Evolutionary conservation across 1,284 basidiomycete species (phyloP).

Genomic region (Melampsora americana): DNA sequence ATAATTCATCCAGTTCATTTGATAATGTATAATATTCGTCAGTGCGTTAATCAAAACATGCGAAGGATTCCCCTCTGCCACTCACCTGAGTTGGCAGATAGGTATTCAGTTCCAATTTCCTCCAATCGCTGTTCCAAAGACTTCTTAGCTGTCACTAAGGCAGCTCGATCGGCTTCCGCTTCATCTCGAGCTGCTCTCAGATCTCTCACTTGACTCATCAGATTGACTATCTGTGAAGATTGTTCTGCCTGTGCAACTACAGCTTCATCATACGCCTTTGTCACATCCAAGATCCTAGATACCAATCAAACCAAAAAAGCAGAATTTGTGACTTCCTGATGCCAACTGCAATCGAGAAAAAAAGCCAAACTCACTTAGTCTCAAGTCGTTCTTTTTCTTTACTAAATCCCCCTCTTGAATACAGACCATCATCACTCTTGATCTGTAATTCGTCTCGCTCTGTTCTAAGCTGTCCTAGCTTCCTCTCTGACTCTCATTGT

Average conservation of each 20-base stretch:
- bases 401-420: constrained; percentile 74
- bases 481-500: constrained; percentile 59
- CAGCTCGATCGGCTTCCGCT: constrained; percentile 71
- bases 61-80: background rate
- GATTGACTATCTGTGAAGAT: constrained; percentile 73
- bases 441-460: constrained; percentile 73
- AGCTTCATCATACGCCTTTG: constrained; percentile 72
- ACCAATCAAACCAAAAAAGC: background rate
- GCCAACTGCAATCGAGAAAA: constrained; percentile 74
- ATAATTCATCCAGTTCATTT: background rate
- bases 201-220: constrained; percentile 80
- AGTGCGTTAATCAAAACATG: background rate
- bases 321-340: constrained; percentile 69
- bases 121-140: constrained; percentile 74
- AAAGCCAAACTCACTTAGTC: constrained; percentile 63
- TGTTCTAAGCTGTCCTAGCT: constrained; percentile 69
- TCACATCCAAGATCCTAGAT: constrained; percentile 63
- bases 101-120: constrained; percentile 70
- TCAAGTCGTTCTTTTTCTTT: constrained; percentile 80
- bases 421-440: constrained; percentile 71
- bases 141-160: constrained; percentile 76
- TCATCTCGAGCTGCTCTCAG: constrained; percentile 75
- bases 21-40: background rate
- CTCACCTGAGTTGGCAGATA: constrained; percentile 63
- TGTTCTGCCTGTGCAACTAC: constrained; percentile 70